phyloP scores from a whole-genome alignment of 495 filamentous ascomycete species.

The Aspergillus taichungensis region DNA sequence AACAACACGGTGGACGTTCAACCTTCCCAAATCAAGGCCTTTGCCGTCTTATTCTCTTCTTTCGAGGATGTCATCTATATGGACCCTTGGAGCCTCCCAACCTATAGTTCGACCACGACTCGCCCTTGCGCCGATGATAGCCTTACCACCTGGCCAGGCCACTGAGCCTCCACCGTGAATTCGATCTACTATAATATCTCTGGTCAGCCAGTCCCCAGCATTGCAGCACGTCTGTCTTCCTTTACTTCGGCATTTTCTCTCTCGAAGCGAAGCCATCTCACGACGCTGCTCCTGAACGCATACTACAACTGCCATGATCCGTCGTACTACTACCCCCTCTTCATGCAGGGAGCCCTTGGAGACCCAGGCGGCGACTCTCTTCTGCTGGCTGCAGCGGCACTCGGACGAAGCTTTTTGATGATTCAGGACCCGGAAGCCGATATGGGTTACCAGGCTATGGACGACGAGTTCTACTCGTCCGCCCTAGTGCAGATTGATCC shows the following conservation, averaged over 20 bases:
- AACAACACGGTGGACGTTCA: slow-evolving; percentile 9
- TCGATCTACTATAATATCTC: slow-evolving; percentile 42
- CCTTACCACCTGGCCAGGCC: slow-evolving; percentile 50
- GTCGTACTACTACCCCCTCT: slow-evolving; percentile 39
- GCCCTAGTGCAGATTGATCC: no score
- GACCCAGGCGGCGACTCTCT: slow-evolving; percentile 9
- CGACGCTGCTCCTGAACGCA: slow-evolving; percentile 37
- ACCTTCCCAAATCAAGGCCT: slow-evolving; percentile 41
- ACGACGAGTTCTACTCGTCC: no score
- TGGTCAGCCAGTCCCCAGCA: slow-evolving; percentile 13
- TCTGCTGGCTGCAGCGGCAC: no score
- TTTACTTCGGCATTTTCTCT: slow-evolving; percentile 45
- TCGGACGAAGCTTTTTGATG: no score
- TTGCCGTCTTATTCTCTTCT: slow-evolving; percentile 42
- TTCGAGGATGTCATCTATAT: slow-evolving; percentile 45
- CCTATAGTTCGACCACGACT: slow-evolving; percentile 28
- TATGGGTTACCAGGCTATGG: no score
- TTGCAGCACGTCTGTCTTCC: slow-evolving; percentile 20
- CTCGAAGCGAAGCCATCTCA: slow-evolving; percentile 32
- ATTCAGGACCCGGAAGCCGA: no score
- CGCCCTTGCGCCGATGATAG: slow-evolving; percentile 29
- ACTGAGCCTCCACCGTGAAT: slow-evolving; percentile 40
- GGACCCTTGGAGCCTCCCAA: slow-evolving; percentile 37
- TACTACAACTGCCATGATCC: slow-evolving; percentile 51
- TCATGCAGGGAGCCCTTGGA: slow-evolving; percentile 41